phyloP scores from a whole-genome alignment of 352 stramenopile genomes.

The Phytophthora pisi region DNA sequence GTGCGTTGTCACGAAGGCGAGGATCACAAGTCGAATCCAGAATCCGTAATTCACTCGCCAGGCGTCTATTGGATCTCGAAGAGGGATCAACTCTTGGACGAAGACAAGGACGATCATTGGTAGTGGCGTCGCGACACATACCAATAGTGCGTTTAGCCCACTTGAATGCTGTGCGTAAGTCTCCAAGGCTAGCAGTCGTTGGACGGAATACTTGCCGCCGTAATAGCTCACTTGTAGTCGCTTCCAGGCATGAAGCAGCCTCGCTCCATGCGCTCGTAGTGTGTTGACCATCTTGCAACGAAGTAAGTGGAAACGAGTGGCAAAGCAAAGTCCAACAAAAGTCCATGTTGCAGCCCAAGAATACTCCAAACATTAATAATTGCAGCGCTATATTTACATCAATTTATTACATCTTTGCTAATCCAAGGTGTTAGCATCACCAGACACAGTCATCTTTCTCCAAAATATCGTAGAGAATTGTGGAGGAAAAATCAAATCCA shows the following conservation, averaged over 20 bases:
- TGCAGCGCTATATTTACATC: too few species aligned
- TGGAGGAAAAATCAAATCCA: too few species aligned
- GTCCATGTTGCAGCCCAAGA: too few species aligned
- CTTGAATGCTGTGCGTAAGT: slow-evolving; percentile 6
- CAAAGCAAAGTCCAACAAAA: too few species aligned
- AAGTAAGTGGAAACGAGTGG: too few species aligned
- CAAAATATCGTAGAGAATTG: too few species aligned
- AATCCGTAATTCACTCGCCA: slow-evolving; percentile 28
- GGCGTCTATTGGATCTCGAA: slow-evolving; percentile 15
- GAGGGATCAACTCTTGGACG: slow-evolving; percentile 22
- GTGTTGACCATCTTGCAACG: too few species aligned
- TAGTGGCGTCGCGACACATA: slow-evolving; percentile 14
- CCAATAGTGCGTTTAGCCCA: background rate
- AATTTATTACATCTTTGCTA: too few species aligned
- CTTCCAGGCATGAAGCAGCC: slow-evolving; percentile 7
- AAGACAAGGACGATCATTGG: slow-evolving; percentile 18
- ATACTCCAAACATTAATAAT: too few species aligned
- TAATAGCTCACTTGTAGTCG: slow-evolving; percentile 27
- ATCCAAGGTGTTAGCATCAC: too few species aligned
- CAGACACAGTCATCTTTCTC: too few species aligned
- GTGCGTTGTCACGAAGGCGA: slow-evolving; percentile 1
- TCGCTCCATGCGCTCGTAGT: background rate
- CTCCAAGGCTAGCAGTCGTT: slow-evolving; percentile 27
- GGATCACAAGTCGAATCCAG: slow-evolving; percentile 17
- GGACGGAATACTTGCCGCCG: slow-evolving; percentile 29